Conservation (phyloP, 495 filamentous ascomycete species). For the Penicillium macrosclerotiorum region DNA sequence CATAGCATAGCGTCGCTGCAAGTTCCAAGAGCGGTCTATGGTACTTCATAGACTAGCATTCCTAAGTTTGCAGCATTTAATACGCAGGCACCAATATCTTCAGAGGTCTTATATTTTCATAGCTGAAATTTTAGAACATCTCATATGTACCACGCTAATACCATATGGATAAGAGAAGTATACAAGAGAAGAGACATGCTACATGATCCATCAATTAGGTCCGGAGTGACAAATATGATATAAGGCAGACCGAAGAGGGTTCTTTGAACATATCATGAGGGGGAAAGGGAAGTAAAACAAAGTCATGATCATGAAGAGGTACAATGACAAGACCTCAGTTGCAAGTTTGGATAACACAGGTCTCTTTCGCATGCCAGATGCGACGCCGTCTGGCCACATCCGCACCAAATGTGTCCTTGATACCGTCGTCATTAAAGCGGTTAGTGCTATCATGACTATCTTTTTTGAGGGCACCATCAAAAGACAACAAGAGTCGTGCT, state of each 20-base stretch:
- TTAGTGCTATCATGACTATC: slow-evolving; percentile 21
- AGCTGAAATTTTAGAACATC: no score
- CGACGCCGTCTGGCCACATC: slow-evolving; percentile 62
- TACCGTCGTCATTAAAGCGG: slow-evolving; percentile 36
- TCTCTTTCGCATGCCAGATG: slow-evolving; percentile 69
- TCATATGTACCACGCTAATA: slow-evolving; percentile 19
- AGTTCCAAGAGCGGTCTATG: no score
- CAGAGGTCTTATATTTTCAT: no score
- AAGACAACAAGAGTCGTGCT: slow-evolving; percentile 43
- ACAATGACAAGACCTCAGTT: slow-evolving; percentile 13
- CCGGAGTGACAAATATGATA: not conserved
- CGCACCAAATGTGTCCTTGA: slow-evolving; percentile 53
- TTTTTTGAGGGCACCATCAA: slow-evolving; percentile 6
- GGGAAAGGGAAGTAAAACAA: not conserved
- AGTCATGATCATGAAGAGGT: slow-evolving; percentile 3
- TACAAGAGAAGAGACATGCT: slow-evolving; percentile 3
- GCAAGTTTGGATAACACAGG: slow-evolving; percentile 59
- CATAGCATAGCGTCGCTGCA: no score
- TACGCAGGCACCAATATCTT: no score
- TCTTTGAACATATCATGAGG: not conserved
- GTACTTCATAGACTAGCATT: no score
- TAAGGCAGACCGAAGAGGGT: not conserved
- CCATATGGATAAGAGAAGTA: slow-evolving; percentile 9
- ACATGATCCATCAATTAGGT: slow-evolving; percentile 8
- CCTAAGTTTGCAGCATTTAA: no score